Percentiles rank a stretch among this genome's conserved stretches.
These are phyloP conservation scores for Cyanodermella asteris DNA, from an alignment of 2,329 filamentous ascomycete species.

Conservation along the genomic window DNA sequence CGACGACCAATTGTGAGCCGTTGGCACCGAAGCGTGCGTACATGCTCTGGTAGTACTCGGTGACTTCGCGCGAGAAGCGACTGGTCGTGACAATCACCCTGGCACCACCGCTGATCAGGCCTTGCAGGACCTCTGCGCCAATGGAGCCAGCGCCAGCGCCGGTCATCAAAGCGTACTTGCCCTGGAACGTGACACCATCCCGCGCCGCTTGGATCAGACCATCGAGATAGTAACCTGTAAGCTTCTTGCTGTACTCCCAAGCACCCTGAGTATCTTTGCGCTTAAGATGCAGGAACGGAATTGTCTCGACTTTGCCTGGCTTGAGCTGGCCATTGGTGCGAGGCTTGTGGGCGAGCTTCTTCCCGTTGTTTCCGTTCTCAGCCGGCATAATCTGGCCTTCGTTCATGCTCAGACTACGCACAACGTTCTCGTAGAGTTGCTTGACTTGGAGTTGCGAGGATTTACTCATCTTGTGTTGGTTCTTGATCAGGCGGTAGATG, in stretches of 20 bases:
- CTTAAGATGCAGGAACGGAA: conserved; percentile 93
- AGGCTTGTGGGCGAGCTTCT: conserved; percentile 25
- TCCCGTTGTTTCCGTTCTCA: conserved; percentile 50
- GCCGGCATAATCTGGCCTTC: conserved; percentile 90
- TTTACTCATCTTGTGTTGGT: conserved; percentile 95
- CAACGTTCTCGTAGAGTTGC: conserved; percentile 77
- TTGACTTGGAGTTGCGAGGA: conserved; percentile 93
- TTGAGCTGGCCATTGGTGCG: conserved; percentile 36
- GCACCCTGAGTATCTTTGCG: conserved; percentile 74
- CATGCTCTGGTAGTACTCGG: conserved; percentile 98
- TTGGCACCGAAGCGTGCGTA: conserved; percentile 85
- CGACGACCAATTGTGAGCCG: conserved; percentile 89
- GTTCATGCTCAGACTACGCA: conserved; percentile 90
- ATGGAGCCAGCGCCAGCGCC: conserved; percentile 95
- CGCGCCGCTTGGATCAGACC: conserved; percentile 76
- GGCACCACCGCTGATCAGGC: conserved; percentile 85
- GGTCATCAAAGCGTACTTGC: conserved; percentile 95
- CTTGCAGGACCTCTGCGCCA: conserved; percentile 87
- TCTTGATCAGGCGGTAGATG: conserved; percentile 95
- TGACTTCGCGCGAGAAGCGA: conserved; percentile 89
- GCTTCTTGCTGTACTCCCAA: conserved; percentile 99
- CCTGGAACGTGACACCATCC: conserved; percentile 71
- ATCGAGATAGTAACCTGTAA: conserved; percentile 81
- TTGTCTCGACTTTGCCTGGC: conserved; percentile 79
- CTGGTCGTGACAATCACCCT: conserved; percentile 94